Base-by-base conservation (phyloP, 2,329 filamentous ascomycete genomes). In the Alternaria dauci region DNA sequence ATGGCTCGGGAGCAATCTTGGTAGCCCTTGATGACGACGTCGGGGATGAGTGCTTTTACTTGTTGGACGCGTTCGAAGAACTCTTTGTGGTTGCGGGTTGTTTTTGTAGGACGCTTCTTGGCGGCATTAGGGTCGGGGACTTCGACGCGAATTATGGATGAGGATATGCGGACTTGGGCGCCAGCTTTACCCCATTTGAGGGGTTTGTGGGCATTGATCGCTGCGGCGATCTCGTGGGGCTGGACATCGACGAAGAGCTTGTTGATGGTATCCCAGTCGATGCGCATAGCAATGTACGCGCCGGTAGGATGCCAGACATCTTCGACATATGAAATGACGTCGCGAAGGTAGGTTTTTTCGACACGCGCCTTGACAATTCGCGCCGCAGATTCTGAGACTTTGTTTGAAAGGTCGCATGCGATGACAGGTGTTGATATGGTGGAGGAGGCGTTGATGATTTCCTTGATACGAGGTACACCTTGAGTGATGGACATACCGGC, bases 401-500 rank as follows among this genome's bases (percentile, higher is more conserved):
- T 88, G 74, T 93, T 95, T 65, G 92, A 86, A 5, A 98, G 84
- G 5, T 92, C 90, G 73, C 95, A 98, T 6, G 87, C 89, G 69
- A 99, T 96, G 75, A 99, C 91, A 0, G 95, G 95, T 0, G 95
- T 99, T 78, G 91, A 96, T 79, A 99, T 99, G 51, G 85, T 84
- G 77, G 93, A 96, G 8, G 93, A 97, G 6, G 95, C 95, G 81
- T 99, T 99, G 88, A 99, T 99, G 69, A 99, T 99, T 84, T 99
- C 95, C 82, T 99, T 99, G 83, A 99, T 99, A 89, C 95, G 94
- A 1, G 95, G 95, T 7, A 99, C 95, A 91, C 95, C 95, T 76
- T 97, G 93, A 0, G 95, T 99, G 76, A 99, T 97, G 86, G 93
- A 97, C 95, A 99, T 98, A 78, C 94, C 94, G 43, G 95, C 95